Evolutionary conservation across 73 alveolate genomes (phyloP), one percentile per base, ranked within the genome.

Genomic region (Paramecium caudatum): DNA sequence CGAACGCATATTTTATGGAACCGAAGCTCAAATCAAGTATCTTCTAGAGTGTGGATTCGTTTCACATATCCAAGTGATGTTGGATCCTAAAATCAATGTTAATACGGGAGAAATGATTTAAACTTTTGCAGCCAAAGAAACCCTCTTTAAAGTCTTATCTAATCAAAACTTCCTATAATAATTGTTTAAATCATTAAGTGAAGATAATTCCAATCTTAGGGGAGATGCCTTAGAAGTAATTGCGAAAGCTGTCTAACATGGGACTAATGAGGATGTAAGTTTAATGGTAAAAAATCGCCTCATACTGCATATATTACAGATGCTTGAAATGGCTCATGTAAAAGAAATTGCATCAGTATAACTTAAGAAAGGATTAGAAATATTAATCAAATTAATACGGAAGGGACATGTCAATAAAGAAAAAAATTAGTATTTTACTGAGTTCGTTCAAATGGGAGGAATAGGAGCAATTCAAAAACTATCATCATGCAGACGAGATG

Each of bases 191-290:
- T 55, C 80, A 55, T 55, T 55, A 55, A 55, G 80, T 55, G 41
- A 55, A 10, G 80, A 55, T 55, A 55, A 55, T 55, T 55, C 46
- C 9, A 55, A 55, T 55, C n/a, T 55, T 27, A 55, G 80, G 30
- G 80, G 46, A 23, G 80, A 55, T 55, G 43, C 80, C 3, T 55
- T 55, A 55, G 80, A 55, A 55, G 80, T 55, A 3, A 55, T 55
- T 3, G 80, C 46, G 10, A 55, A 55, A 27, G 80, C 80, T 0
- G 30, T 55, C 30, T 10, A 55, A 55, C 80, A 55, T 55, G 80
- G 80, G 46, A 55, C 80, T 55, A 23, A 55, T 55, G 80, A 55
- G 21, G 80, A 55, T 55, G 23, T 55, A 1, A 55, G 30, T 55
- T 5, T 27, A 55, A 37, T 55, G 10, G 80, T 55, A 27, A 55